A percentile compares a stretch with the other conserved stretches of the same genome.
phyloP scores from a whole-genome alignment of 2,329 filamentous ascomycete species.

The Ophiocordyceps camponoti-rufipedis region DNA sequence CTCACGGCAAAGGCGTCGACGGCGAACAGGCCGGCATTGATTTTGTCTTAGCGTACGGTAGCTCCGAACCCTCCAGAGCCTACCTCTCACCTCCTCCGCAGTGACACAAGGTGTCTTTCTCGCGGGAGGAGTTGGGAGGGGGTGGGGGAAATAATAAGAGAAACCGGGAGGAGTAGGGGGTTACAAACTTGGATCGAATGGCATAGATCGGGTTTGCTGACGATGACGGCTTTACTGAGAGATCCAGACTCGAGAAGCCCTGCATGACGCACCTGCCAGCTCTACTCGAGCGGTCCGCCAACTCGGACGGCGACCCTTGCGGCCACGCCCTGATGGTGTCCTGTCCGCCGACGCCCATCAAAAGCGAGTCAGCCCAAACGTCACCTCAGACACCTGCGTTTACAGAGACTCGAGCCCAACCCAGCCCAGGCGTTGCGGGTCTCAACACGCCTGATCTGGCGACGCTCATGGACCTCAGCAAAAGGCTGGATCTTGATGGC shows the following conservation, averaged over 20 bases:
- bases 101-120: constrained; percentile 13
- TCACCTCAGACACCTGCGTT: constrained; percentile 10
- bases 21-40: constrained; percentile 76
- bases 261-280: constrained; percentile 86
- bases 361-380: constrained; percentile 32
- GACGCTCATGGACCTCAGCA: constrained; percentile 70
- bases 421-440: constrained; percentile 61
- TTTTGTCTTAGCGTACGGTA: constrained; percentile 76
- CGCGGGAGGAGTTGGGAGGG: not conserved
- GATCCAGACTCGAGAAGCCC: constrained; percentile 66
- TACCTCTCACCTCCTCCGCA: constrained; percentile 48
- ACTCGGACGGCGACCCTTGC: constrained; percentile 49
- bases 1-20: constrained; percentile 32
- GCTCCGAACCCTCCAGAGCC: constrained; percentile 35
- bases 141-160: constrained; percentile 1
- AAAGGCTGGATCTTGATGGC: constrained; percentile 64
- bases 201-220: constrained; percentile 19
- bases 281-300: constrained; percentile 42
- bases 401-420: constrained; percentile 6
- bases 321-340: constrained; percentile 90
- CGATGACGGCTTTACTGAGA: constrained; percentile 18
- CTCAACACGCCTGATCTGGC: constrained; percentile 58
- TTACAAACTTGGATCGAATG: not conserved
- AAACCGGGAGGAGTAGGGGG: not conserved
- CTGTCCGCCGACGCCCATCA: constrained; percentile 55